These are phyloP conservation scores for Sphagnum contortum DNA, from an alignment of 225 moss, liverwort and hornwort genomes.

Conservation along the genomic window DNA sequence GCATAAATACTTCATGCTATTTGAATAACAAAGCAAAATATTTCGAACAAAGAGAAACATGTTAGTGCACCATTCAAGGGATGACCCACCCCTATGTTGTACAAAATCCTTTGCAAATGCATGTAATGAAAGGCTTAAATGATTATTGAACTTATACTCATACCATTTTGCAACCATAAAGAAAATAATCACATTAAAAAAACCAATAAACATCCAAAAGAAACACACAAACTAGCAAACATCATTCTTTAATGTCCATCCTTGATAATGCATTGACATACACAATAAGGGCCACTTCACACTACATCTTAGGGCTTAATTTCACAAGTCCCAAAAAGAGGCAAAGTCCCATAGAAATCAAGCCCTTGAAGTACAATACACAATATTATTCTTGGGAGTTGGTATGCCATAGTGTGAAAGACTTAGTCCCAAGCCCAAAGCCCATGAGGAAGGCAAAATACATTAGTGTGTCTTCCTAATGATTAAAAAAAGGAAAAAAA, in stretches of 20 bases:
- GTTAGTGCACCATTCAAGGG: constrained; percentile 55
- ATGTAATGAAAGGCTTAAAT: constrained; percentile 59
- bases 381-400: too few species aligned
- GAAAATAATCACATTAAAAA: constrained; percentile 66
- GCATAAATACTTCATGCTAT: constrained; percentile 37
- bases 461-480: too few species aligned
- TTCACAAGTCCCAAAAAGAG: too few species aligned
- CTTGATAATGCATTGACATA: constrained; percentile 20
- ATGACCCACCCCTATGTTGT: constrained; percentile 48
- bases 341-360: too few species aligned
- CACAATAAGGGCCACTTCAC: too few species aligned
- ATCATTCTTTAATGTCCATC: constrained; percentile 55
- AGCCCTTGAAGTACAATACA: too few species aligned
- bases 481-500: too few species aligned
- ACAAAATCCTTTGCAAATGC: constrained; percentile 62
- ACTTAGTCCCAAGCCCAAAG: too few species aligned
- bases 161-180: constrained; percentile 71
- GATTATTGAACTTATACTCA: constrained; percentile 55
- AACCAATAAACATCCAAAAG: constrained; percentile 66
- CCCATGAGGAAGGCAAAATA: too few species aligned
- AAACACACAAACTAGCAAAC: constrained; percentile 57
- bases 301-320: too few species aligned
- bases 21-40: constrained; percentile 48
- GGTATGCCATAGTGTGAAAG: too few species aligned
- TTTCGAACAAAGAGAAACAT: constrained; percentile 36